These are phyloP conservation scores for Leccinum laetum DNA, from an alignment of 1,284 basidiomycete species.

Conservation along the genomic window DNA sequence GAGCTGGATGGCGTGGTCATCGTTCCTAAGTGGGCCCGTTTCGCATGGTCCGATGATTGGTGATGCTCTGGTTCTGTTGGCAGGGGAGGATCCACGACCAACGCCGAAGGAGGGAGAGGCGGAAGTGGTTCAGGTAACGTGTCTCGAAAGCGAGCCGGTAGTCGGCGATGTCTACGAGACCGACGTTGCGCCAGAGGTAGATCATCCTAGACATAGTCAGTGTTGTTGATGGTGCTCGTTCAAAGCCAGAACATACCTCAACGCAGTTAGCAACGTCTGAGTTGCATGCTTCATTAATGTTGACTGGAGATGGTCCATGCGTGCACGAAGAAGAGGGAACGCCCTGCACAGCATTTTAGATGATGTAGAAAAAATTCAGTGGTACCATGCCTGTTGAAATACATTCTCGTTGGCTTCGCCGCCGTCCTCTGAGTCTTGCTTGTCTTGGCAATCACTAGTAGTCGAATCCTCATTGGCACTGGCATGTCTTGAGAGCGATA, in stretches of 20 bases:
- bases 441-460: rapidly evolving
- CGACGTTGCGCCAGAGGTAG: neutral
- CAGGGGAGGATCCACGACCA: neutral
- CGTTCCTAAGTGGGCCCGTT: neutral
- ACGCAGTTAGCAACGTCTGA: neutral
- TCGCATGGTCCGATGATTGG: neutral
- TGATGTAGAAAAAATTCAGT: rapidly evolving
- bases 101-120: neutral
- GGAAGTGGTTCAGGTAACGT: rapidly evolving
- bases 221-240: rapidly evolving
- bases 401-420: neutral
- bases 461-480: neutral
- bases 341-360: neutral
- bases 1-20: rapidly evolving
- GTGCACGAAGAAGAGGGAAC: neutral
- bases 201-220: neutral
- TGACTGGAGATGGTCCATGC: neutral
- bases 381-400: neutral
- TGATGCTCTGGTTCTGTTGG: neutral
- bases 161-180: neutral
- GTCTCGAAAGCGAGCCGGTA: neutral
- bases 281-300: rapidly evolving
- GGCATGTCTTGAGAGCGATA: rapidly evolving
- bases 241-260: neutral
- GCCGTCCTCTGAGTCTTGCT: rapidly evolving